Evolutionary conservation across 306 rosid genomes (phyloP).

Genomic region (Crataegus laevigata): DNA sequence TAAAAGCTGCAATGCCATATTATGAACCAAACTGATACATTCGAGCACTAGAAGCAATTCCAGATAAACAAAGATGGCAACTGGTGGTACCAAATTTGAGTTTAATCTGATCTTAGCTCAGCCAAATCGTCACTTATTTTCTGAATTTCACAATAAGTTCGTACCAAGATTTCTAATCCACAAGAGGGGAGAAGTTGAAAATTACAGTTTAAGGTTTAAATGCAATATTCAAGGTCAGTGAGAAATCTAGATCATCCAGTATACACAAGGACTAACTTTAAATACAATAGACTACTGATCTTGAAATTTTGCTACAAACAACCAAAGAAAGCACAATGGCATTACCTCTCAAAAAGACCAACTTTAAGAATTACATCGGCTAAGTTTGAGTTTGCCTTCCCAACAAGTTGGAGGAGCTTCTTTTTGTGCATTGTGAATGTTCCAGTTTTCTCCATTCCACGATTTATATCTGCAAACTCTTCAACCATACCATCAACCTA

Average conservation of each 20-base stretch:
- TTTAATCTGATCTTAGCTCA: not conserved
- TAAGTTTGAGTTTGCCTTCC: conserved; percentile 90
- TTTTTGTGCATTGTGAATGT: conserved; percentile 94
- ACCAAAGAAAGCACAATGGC: not conserved
- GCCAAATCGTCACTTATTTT: not conserved
- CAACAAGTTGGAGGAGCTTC: conserved; percentile 95
- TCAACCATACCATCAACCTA: conserved; percentile 88
- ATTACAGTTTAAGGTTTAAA: not conserved
- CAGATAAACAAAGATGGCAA: not conserved
- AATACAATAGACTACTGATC: not conserved
- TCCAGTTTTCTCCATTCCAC: conserved; percentile 97
- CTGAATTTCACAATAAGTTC: not conserved
- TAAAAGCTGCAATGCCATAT: conserved; percentile 9
- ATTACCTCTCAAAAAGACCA: conserved; percentile 92
- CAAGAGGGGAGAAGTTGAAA: conserved; percentile 2
- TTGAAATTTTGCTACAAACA: not conserved
- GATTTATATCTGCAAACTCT: conserved; percentile 89
- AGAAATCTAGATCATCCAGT: not conserved
- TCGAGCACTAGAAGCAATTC: not conserved
- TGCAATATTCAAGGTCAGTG: not conserved
- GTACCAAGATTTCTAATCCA: conserved; percentile 1
- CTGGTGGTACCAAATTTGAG: not conserved
- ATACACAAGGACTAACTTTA: not conserved
- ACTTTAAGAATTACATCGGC: conserved; percentile 97
- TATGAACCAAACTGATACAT: conserved; percentile 1